Evolutionary conservation across 2,329 filamentous ascomycete species (phyloP).

Genomic region (Fusarium scirpi): DNA sequence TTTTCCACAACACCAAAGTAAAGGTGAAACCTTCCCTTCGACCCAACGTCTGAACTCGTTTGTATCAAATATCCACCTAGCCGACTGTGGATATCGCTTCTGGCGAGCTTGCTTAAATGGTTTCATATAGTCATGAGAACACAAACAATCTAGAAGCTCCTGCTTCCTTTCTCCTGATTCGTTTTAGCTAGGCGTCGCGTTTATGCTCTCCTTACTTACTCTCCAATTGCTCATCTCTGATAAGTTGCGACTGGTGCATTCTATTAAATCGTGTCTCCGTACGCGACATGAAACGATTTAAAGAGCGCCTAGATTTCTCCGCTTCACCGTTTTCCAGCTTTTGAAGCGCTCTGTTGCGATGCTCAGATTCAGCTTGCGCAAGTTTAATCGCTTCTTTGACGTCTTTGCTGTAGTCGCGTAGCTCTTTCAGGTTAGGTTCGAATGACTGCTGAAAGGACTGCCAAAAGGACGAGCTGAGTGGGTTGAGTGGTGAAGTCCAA

Average conservation of each 20-base stretch:
- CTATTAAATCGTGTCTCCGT: fast-evolving
- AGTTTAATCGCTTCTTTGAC: constrained; percentile 45
- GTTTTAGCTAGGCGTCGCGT: fast-evolving
- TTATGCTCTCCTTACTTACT: fast-evolving
- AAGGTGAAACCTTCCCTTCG: neutral
- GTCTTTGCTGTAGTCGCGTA: constrained; percentile 33
- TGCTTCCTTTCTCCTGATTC: constrained; percentile 27
- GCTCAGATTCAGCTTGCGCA: constrained; percentile 43
- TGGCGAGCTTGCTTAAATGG: constrained; percentile 46
- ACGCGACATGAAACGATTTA: fast-evolving
- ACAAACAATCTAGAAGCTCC: constrained; percentile 47
- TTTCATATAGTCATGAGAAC: constrained; percentile 41
- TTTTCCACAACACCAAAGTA: constrained; percentile 50
- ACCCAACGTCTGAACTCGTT: constrained; percentile 45
- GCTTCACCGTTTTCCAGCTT: neutral
- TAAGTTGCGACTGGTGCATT: fast-evolving
- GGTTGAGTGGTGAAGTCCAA: constrained; percentile 29
- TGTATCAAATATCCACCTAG: constrained; percentile 46
- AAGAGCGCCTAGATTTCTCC: fast-evolving
- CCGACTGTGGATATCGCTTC: constrained; percentile 46
- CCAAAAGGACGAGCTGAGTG: constrained; percentile 1
- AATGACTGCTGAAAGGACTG: constrained; percentile 50
- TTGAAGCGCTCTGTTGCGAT: constrained; percentile 41
- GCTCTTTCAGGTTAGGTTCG: constrained; percentile 34
- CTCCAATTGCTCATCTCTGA: fast-evolving